Conservation (phyloP, 2,329 filamentous ascomycete species). For the Penicillium sp. region DNA sequence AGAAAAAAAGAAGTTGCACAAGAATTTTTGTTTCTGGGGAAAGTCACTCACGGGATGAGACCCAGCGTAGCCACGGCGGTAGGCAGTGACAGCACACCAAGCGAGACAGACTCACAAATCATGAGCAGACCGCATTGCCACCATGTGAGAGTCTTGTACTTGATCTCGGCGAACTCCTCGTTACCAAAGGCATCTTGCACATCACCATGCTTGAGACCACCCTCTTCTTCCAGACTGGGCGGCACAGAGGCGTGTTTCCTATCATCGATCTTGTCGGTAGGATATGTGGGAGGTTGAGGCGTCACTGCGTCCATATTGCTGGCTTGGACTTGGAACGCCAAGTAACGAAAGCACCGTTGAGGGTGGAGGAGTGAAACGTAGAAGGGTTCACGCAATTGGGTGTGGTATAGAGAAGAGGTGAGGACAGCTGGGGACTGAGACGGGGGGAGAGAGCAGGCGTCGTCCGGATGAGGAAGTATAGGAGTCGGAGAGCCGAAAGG, state of each 20-base stretch:
- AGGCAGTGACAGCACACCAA: slow-evolving; percentile 21
- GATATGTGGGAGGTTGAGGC: slow-evolving; percentile 13
- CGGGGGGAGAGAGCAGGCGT: no score
- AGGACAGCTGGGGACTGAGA: no score
- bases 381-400: background rate
- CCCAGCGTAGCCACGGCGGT: slow-evolving; percentile 19
- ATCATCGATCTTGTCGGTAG: slow-evolving; percentile 18
- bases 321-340: background rate
- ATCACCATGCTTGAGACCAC: slow-evolving; percentile 17
- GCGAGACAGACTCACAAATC: slow-evolving; percentile 24
- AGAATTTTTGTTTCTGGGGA: background rate
- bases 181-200: slow-evolving; percentile 22
- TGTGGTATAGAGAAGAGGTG: no score
- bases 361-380: background rate
- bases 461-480: no score
- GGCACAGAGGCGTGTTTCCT: slow-evolving; percentile 7
- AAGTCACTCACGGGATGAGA: slow-evolving; percentile 13
- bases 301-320: slow-evolving; percentile 16
- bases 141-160: slow-evolving; percentile 24
- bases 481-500: no score
- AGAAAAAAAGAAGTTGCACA: no score
- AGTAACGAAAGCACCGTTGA: background rate
- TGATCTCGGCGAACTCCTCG: slow-evolving; percentile 22
- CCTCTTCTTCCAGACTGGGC: slow-evolving; percentile 14
- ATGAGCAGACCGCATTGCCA: slow-evolving; percentile 24